Percentiles rank a stretch among this genome's conserved stretches.
These are phyloP conservation scores for Myxozyma lipomycoides DNA, from an alignment of 805 yeast species.

Conservation along the genomic window DNA sequence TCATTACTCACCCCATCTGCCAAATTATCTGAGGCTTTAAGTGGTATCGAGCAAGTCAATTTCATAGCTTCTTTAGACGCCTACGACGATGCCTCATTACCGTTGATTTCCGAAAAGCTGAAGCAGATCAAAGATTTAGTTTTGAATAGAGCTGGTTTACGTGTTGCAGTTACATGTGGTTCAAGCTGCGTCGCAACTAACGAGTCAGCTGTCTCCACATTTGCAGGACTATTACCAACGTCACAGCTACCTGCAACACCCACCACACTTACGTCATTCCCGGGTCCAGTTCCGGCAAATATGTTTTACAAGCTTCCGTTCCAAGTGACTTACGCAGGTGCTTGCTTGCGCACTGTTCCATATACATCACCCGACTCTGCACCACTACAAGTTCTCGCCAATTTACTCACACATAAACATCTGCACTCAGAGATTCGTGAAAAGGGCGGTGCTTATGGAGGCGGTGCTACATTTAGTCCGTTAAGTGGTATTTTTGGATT, in stretches of 20 bases:
- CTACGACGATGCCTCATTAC: constrained; percentile 49
- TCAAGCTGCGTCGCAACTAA: constrained; percentile 33
- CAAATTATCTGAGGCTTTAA: constrained; percentile 56
- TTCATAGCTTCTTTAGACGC: constrained; percentile 59
- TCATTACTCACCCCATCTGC: constrained; percentile 60
- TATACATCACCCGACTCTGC: constrained; percentile 77
- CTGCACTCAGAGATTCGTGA: constrained; percentile 89
- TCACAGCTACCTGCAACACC: constrained; percentile 8
- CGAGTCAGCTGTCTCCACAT: constrained; percentile 11
- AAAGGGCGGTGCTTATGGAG: constrained; percentile 97
- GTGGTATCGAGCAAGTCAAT: constrained; percentile 75
- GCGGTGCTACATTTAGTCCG: constrained; percentile 82
- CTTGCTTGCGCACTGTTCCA: constrained; percentile 60
- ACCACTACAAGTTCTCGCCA: constrained; percentile 74
- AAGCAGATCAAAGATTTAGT: constrained; percentile 32
- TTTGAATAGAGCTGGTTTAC: constrained; percentile 33
- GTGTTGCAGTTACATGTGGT: constrained; percentile 59
- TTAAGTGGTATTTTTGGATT: constrained; percentile 73
- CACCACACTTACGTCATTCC: constrained; percentile 4
- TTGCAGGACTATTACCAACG: constrained; percentile 11
- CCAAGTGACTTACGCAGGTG: constrained; percentile 80
- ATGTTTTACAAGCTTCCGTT: constrained; percentile 70
- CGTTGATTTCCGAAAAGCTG: constrained; percentile 60
- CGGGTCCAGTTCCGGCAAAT: constrained; percentile 30
- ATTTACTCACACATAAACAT: constrained; percentile 72